Conservation (phyloP, 306 rosid species). For the Corylus heterophylla region DNA sequence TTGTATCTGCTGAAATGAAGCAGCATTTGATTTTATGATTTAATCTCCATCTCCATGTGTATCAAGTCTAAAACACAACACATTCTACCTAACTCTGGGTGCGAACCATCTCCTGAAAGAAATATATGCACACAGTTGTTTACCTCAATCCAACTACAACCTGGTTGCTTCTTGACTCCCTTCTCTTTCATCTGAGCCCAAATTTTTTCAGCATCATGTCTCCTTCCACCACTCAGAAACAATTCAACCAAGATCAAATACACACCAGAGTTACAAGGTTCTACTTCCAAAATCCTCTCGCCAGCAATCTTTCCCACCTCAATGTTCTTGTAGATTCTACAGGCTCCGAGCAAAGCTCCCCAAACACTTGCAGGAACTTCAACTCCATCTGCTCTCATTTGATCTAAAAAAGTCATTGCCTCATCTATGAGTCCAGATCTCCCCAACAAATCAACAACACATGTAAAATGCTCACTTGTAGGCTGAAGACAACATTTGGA, state of each 20-base stretch:
- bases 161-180: conserved; percentile 63
- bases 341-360: conserved; percentile 66
- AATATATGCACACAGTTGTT: conserved; percentile 38
- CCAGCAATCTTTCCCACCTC: conserved; percentile 45
- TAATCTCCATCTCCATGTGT: conserved; percentile 34
- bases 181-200: conserved; percentile 46
- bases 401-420: conserved; percentile 36
- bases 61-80: conserved; percentile 32
- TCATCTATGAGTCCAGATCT: conserved; percentile 56
- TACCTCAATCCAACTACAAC: conserved; percentile 58
- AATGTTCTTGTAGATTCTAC: conserved; percentile 51
- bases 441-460: conserved; percentile 53
- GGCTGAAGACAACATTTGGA: conserved; percentile 37
- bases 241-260: conserved; percentile 55
- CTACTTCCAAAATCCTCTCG: conserved; percentile 41
- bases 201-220: conserved; percentile 41
- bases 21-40: conserved; percentile 20
- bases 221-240: conserved; percentile 32
- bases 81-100: conserved; percentile 32
- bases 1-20: conserved; percentile 12
- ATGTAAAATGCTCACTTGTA: conserved; percentile 48
- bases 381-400: conserved; percentile 41
- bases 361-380: conserved; percentile 52
- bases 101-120: conserved; percentile 53
- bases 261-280: conserved; percentile 54